Evolutionary conservation across 305 asterid species (phyloP).

Genomic region (Rubia occidens): DNA sequence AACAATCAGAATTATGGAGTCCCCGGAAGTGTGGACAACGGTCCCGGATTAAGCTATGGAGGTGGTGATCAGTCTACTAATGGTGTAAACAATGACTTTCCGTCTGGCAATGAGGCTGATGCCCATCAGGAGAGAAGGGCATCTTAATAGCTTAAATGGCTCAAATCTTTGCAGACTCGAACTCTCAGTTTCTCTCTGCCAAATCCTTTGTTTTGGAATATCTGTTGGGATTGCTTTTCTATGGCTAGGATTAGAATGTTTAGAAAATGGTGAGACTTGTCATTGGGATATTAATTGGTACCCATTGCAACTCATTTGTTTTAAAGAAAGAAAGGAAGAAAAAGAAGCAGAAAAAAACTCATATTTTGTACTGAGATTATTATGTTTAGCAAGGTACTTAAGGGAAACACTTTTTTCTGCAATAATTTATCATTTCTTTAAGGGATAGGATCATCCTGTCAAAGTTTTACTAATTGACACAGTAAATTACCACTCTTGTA

Average conservation of each 20-base stretch:
- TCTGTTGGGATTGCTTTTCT: not conserved
- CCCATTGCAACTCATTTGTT: not conserved
- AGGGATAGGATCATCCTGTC: not conserved
- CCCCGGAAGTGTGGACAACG: slow-evolving; percentile 22
- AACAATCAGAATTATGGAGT: slow-evolving; percentile 23
- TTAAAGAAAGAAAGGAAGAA: not conserved
- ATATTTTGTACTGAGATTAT: not conserved
- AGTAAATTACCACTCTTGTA: too few species aligned
- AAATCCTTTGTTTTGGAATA: not conserved
- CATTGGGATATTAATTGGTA: not conserved
- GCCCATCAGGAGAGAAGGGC: slow-evolving; percentile 32
- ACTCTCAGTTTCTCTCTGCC: not conserved
- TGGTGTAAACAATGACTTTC: slow-evolving; percentile 9
- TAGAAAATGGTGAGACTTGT: slow-evolving; percentile 1
- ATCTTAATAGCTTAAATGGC: not conserved
- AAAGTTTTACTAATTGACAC: too few species aligned
- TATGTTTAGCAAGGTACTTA: not conserved
- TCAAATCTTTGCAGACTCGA: not conserved
- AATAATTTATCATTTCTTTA: not conserved
- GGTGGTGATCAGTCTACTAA: slow-evolving; percentile 19
- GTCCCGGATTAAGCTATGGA: slow-evolving; percentile 11
- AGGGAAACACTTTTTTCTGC: not conserved
- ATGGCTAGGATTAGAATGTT: not conserved
- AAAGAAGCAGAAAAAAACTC: not conserved
- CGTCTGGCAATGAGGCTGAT: slow-evolving; percentile 16